Evolutionary conservation across 2,329 filamentous ascomycete genomes (phyloP), one percentile per base, ranked within the genome.

Genomic region (Pseudofabraea citricarpa): DNA sequence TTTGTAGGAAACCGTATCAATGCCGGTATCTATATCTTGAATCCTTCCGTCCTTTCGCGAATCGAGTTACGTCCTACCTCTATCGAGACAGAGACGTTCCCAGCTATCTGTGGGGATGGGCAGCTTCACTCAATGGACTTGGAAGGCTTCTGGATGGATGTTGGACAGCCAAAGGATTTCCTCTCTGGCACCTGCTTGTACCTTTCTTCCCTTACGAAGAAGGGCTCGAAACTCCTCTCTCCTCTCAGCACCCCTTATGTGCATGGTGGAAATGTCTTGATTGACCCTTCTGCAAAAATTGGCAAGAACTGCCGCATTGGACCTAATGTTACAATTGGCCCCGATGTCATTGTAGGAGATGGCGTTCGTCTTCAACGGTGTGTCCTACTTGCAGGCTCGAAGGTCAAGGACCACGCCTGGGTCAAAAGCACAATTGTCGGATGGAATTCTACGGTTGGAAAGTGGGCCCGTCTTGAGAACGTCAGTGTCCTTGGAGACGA

Each of bases 1-100:
- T 97, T 96, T 64, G 91, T 97, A 46, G 91, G 91, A 60, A 97
- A 97, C 79, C 87, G 91, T 54, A 97, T 97, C 78, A 97, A 97
- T 61, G 93, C 91, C 56, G 93, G 93, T 71, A 88, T 97, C 70
- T 97, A 97, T 76, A 95, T 97, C 60, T 77, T 97, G 61, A 97
- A 96, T 76, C 90, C 90, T 38, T 90, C 85, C 40, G 82, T 97
- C 31, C 81, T 98, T 48, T 74, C 83, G 55, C 87, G 91, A 65
- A 97, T 98, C 61, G 91, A 97, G 68, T 83, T 97, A 54, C 88
- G 91, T 50, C 93, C 93, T 32, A 97, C 91, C 40, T 95, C 90
- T 6, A 98, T 97, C 64, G 91, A 98, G 72, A 91, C 97, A 73
- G 93, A 97, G 74, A 96, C 90, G 24, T 98, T 98, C 86, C 91